Percentiles rank a stretch among this genome's conserved stretches.
phyloP scores from a whole-genome alignment of 2,329 filamentous ascomycete species.

The Xylaria sp. region DNA sequence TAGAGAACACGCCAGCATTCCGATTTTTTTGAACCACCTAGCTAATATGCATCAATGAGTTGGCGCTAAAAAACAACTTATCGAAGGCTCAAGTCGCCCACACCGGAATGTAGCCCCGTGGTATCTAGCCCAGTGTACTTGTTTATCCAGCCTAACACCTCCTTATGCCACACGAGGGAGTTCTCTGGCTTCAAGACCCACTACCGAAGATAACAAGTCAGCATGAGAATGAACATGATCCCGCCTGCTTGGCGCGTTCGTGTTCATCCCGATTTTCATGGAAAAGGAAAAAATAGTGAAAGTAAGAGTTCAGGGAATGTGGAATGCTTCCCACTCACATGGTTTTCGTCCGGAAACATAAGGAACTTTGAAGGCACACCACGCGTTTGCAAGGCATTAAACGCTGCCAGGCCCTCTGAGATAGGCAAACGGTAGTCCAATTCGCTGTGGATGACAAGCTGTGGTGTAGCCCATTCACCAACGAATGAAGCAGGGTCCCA shows the following conservation, averaged over 20 bases:
- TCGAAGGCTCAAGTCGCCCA: constrained; percentile 30
- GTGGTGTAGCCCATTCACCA: constrained; percentile 81
- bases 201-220: constrained; percentile 43
- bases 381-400: constrained; percentile 81
- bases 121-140: constrained; percentile 59
- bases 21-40: not conserved
- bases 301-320: not conserved
- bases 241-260: not conserved
- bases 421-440: constrained; percentile 88
- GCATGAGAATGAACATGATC: not conserved
- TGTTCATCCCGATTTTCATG: not conserved
- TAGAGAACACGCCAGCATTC: not conserved
- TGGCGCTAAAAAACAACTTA: constrained; percentile 3
- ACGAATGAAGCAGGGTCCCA: constrained; percentile 72
- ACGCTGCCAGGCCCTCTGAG: constrained; percentile 81
- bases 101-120: constrained; percentile 30
- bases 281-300: not conserved
- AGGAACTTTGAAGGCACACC: constrained; percentile 78
- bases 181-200: constrained; percentile 94
- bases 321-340: constrained; percentile 45
- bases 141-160: constrained; percentile 80
- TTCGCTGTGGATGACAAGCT: constrained; percentile 86
- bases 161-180: constrained; percentile 84
- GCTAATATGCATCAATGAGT: not conserved
- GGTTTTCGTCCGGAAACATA: constrained; percentile 78